Evolutionary conservation across 495 filamentous ascomycete species (phyloP).

Genomic region (Neurospora cerealis): DNA sequence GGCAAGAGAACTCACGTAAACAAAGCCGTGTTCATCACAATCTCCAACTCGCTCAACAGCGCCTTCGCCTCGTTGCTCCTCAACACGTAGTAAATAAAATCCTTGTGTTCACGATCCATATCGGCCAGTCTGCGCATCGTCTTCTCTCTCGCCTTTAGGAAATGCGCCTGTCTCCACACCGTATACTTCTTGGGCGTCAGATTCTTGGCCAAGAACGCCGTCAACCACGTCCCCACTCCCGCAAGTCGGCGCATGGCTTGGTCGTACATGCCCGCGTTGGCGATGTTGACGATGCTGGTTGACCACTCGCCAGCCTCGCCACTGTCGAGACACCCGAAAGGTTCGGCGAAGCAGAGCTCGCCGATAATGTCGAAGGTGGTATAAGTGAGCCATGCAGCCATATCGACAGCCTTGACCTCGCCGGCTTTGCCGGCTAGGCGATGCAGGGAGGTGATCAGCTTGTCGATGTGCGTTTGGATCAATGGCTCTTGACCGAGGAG

Average conservation of each 20-base stretch:
- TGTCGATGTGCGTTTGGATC: conserved; percentile 25
- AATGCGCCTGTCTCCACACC: conserved; percentile 7
- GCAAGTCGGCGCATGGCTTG: conserved; percentile 15
- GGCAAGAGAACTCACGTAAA: conserved; percentile 7
- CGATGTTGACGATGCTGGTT: conserved; percentile 5
- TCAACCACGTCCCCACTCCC: conserved; percentile 14
- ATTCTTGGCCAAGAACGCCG: conserved; percentile 3
- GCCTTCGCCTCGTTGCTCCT: conserved; percentile 13
- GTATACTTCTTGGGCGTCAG: conserved; percentile 7
- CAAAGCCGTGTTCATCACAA: conserved; percentile 16
- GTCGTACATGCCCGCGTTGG: conserved; percentile 7
- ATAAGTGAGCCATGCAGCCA: conserved; percentile 40
- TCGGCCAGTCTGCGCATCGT: conserved; percentile 8
- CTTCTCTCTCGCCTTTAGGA: conserved; percentile 11
- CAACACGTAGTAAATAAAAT: conserved; percentile 18
- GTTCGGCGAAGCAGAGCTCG: conserved; percentile 47
- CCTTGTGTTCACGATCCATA: conserved; percentile 8
- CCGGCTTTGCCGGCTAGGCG: conserved; percentile 1
- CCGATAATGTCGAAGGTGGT: conserved; percentile 53
- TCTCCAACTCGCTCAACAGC: conserved; percentile 8
- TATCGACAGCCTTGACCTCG: conserved; percentile 21
- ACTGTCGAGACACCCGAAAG: conserved; percentile 44
- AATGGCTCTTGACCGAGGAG: conserved; percentile 33
- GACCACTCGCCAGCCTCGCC: conserved; percentile 16
- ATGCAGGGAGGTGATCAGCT: conserved; percentile 13